Evolutionary conservation across 2,329 filamentous ascomycete species (phyloP), one percentile per base, ranked within the genome.

Genomic region (Ceratocystis harringtonii): DNA sequence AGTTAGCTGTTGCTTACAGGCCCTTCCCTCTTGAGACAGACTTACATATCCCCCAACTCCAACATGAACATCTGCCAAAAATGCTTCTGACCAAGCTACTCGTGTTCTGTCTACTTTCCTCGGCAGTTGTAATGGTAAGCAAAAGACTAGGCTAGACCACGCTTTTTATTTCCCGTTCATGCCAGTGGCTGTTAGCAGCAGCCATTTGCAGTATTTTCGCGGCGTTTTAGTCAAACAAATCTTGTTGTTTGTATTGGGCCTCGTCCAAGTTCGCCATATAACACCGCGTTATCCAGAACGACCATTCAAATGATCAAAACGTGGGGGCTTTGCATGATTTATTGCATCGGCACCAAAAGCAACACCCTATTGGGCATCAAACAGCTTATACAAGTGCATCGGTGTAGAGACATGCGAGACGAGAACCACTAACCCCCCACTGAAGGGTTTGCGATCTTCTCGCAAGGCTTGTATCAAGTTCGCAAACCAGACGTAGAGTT

Each of bases 311-410:
- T 48, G 52, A 55, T 12, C 44, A 62, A 52, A 62, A 41, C 45
- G 58, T 65, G 58, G 58, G 64, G 58, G 43, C n/a, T 36, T 17
- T 65, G 64, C 64, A 62, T 65, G 57, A 62, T 25, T 55, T 62
- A 65, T 65, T 50, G 58, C 58, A 65, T 61, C 44, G 41, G 58
- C n/a, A 62, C 64, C 64, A 65, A 65, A 55, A 55, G 55, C 32
- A 62, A 55, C 25, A 55, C 32, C 58, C 58, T 41, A 50, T 63
- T 66, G 61, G 65, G 61, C 61, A 63, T 63, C 58, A 50, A 66
- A 32, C 8, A 8, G 32, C 32, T 32, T 44, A 44, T 61, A 19
- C 25, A 44, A 25, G 32, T 61, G 58, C 36, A 43, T 43, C 58
- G 30, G 15, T 28, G n/a, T 19, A 30, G 25, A 32, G 25, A 32